Base-by-base conservation (phyloP, 805 yeast species). In the Cyberlindnera saturnus region DNA sequence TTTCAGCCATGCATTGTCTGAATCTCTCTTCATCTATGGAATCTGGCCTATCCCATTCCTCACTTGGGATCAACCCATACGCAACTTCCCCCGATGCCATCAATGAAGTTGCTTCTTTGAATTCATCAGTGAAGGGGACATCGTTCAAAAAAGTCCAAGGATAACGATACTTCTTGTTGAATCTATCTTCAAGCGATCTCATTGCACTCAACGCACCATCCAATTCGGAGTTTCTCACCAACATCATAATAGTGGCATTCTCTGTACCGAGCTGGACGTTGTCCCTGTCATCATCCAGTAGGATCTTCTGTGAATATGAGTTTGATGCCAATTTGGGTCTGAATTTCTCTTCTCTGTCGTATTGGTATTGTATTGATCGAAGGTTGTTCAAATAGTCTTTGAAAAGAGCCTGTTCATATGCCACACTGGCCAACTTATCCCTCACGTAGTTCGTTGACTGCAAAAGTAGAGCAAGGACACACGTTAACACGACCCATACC, bases 201-300 rank as follows among this genome's bases (percentile, higher is more conserved):
- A 89, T 88, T 17, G 95, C 77, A 36, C 64, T 59, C 36, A 89
- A 62, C 0, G 93, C 96, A 1, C 83, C 89, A 10, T 73, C 70
- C 10, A 89, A 62, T 61, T 89, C 97, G 66, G 74, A 70, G 60
- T 89, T 89, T 43, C 97, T 69, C 33, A 86, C 95, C 23, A 90
- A 74, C 96, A 90, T 89, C 43, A 90, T 73, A 23, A 90, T 61
- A 0, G 95, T 83, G 4, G 97, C 97, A 60, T 88, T 89, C 56
- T 86, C 95, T 16, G 48, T 59, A 1, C 86, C 82, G 34, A 65
- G 44, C 43, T 66, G 69, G 16, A 48, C 40, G 40, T 66, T 55
- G 44, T 71, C 69, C 34, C 64, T 52, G 3, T 42, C 9, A n/a
- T 41, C 49, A 40, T 51, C 57, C 3, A 68, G 59, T 19, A 65